Percentiles rank a stretch among this genome's conserved stretches.
These are phyloP conservation scores for Comarum palustre DNA, from an alignment of 306 rosid genomes.

Conservation along the genomic window DNA sequence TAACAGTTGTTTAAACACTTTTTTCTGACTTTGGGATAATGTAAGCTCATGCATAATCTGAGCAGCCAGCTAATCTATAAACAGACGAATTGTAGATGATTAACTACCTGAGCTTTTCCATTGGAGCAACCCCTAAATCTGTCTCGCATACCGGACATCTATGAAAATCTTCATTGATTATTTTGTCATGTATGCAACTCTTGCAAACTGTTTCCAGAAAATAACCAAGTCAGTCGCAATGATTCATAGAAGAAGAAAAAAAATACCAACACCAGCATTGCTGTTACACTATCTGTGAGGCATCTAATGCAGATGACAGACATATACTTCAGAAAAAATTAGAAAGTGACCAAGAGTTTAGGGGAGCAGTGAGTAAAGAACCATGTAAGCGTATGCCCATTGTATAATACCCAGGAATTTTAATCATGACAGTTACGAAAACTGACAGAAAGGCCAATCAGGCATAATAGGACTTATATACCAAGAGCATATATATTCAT, in stretches of 20 bases:
- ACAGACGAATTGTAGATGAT: conserved; percentile 11
- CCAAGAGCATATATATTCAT: neutral
- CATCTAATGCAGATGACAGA: neutral
- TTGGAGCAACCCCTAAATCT: conserved; percentile 54
- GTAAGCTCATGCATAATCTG: neutral
- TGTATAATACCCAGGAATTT: neutral
- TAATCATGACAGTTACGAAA: neutral
- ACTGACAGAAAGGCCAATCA: neutral
- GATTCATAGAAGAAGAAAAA: too few species aligned
- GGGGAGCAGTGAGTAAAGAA: neutral
- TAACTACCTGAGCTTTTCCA: conserved; percentile 55
- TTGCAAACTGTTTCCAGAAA: conserved; percentile 57
- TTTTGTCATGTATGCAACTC: conserved; percentile 56
- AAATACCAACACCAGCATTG: neutral
- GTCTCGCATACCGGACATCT: conserved; percentile 58
- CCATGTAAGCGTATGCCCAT: neutral
- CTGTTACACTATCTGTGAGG: neutral
- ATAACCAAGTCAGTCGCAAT: conserved; percentile 5
- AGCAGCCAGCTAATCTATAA: neutral
- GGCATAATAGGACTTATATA: neutral
- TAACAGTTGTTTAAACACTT: neutral
- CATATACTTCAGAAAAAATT: neutral
- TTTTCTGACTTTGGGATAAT: neutral
- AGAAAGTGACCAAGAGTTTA: neutral
- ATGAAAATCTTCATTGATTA: conserved; percentile 32